These are phyloP conservation scores for Naganishia liquefaciens DNA, from an alignment of 1,284 basidiomycete species.

Conservation along the genomic window DNA sequence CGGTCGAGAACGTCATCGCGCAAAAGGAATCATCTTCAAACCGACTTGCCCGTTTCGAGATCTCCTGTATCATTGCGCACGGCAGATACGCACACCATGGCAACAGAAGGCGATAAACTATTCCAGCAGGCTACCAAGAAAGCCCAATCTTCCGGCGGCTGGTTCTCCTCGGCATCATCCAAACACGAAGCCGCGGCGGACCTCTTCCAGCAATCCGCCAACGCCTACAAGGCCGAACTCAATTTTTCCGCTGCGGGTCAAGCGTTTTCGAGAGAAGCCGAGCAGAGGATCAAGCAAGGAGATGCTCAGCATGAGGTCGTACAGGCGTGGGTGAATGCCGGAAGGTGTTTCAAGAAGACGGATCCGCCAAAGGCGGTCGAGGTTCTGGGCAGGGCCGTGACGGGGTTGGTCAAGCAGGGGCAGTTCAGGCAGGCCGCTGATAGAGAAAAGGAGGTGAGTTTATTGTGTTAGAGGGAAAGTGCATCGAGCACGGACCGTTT, in stretches of 20 bases:
- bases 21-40: too few species aligned
- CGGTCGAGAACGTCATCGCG: too few species aligned
- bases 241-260: conserved; percentile 87
- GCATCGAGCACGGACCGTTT: background rate
- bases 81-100: conserved; percentile 13
- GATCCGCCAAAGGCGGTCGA: conserved; percentile 61
- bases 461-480: conserved; percentile 26
- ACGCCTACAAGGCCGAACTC: conserved; percentile 93
- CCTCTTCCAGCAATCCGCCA: conserved; percentile 87
- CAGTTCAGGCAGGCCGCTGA: conserved; percentile 97
- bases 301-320: conserved; percentile 88
- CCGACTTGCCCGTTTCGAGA: too few species aligned
- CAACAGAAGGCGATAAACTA: conserved; percentile 55
- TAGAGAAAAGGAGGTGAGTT: conserved; percentile 76
- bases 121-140: conserved; percentile 91
- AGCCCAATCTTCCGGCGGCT: conserved; percentile 71
- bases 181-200: conserved; percentile 94
- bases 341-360: conserved; percentile 87
- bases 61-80: too few species aligned
- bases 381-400: conserved; percentile 19
- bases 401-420: conserved; percentile 70
- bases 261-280: conserved; percentile 65
- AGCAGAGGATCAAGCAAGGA: conserved; percentile 57
- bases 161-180: conserved; percentile 76
- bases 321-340: conserved; percentile 95